A percentile compares a stretch with the other conserved stretches of the same genome.
These are phyloP conservation scores for Schizosaccharomyces osmophilus DNA, from an alignment of 805 yeast genomes.

Conservation along the genomic window DNA sequence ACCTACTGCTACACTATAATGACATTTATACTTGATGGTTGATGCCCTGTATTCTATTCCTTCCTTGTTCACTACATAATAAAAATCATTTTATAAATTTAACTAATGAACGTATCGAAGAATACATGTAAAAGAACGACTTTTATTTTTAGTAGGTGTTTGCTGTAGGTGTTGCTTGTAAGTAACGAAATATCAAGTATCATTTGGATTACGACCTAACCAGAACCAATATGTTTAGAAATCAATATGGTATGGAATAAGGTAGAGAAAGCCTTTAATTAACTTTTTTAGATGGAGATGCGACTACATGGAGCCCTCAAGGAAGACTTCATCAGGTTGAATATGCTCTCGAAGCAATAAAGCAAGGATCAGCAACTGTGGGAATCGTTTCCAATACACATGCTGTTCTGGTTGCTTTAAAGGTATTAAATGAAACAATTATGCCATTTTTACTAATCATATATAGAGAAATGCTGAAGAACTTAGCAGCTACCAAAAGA, in stretches of 20 bases:
- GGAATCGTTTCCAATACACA: slow-evolving; percentile 70
- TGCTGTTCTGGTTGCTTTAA: slow-evolving; percentile 80
- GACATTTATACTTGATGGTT: no score
- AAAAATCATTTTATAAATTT: no score
- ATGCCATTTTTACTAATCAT: slow-evolving; percentile 29
- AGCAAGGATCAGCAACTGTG: slow-evolving; percentile 93
- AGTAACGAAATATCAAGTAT: background rate
- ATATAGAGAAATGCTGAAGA: slow-evolving; percentile 73
- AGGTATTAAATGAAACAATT: slow-evolving; percentile 78
- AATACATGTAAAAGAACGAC: no score
- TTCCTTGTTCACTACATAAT: no score
- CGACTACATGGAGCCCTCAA: slow-evolving; percentile 91
- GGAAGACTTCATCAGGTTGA: slow-evolving; percentile 77
- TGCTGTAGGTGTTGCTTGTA: no score
- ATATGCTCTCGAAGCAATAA: slow-evolving; percentile 82
- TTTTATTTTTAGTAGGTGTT: no score
- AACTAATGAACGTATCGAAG: no score
- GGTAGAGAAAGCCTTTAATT: background rate
- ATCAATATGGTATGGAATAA: background rate
- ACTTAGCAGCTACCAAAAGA: slow-evolving; percentile 87
- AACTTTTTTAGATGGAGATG: slow-evolving; percentile 21
- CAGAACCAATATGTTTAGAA: background rate
- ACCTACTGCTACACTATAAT: no score
- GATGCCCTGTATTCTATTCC: no score
- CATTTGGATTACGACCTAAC: background rate